phyloP scores from a whole-genome alignment of 345 rosid species.

The Draba incana region DNA sequence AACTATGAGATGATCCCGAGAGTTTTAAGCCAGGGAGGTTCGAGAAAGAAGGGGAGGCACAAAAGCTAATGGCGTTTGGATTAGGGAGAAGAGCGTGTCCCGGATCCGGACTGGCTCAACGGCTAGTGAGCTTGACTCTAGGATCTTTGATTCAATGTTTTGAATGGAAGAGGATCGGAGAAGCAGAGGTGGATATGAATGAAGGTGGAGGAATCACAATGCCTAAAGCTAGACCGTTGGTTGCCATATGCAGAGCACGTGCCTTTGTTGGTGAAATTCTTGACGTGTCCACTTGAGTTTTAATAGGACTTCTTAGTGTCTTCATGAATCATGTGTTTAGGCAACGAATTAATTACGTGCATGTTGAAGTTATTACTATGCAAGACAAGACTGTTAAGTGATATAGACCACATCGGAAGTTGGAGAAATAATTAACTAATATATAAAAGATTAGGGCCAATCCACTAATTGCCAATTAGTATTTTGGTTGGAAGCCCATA shows the following conservation, averaged over 20 bases:
- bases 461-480: too few relatives aligned
- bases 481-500: too few relatives aligned
- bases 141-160: constrained; percentile 56
- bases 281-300: not conserved
- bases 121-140: constrained; percentile 43
- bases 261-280: constrained; percentile 23
- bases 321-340: not conserved
- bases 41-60: constrained; percentile 33
- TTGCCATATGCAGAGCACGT: constrained; percentile 47
- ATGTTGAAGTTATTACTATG: too few relatives aligned
- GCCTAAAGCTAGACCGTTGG: constrained; percentile 48
- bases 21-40: constrained; percentile 39
- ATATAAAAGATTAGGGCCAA: too few relatives aligned
- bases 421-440: too few relatives aligned
- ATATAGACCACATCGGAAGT: too few relatives aligned
- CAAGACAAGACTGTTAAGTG: too few relatives aligned
- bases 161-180: constrained; percentile 50
- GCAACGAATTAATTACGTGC: too few relatives aligned
- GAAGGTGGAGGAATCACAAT: constrained; percentile 44
- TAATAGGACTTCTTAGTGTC: not conserved
- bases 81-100: constrained; percentile 58
- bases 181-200: constrained; percentile 43
- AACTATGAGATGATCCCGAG: constrained; percentile 34
- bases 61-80: constrained; percentile 48
- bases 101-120: constrained; percentile 47